Evolutionary conservation across 768 basidiomycete genomes (phyloP).

Genomic region (Phallus indusiatus): DNA sequence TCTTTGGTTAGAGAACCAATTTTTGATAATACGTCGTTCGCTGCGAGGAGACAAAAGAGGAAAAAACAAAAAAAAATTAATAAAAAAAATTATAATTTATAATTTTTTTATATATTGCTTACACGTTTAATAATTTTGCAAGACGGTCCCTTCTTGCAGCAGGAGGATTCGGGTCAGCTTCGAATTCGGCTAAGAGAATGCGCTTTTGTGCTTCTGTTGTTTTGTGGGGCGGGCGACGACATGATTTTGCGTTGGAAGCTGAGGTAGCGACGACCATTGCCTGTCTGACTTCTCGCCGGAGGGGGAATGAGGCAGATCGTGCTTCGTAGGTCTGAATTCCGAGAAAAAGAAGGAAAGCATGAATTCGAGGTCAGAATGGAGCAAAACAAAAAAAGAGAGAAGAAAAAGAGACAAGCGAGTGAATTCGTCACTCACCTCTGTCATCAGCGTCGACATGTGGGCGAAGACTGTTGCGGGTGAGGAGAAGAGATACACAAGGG

Average conservation of each 20-base stretch:
- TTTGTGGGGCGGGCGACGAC: constrained; percentile 8
- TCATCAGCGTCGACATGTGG: neutral
- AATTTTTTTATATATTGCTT: neutral
- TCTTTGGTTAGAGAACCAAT: constrained; percentile 9
- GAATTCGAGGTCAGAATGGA: too few relatives aligned
- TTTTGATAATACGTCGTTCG: constrained; percentile 7
- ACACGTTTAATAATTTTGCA: constrained; percentile 6
- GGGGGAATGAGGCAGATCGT: neutral
- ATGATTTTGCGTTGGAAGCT: neutral
- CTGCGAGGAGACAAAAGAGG: neutral
- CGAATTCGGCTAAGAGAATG: constrained; percentile 3
- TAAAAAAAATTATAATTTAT: neutral
- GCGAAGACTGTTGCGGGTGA: neutral
- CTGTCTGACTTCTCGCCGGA: neutral
- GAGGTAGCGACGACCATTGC: neutral
- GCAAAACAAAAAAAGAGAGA: too few relatives aligned
- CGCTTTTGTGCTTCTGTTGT: constrained; percentile 7
- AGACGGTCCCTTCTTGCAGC: neutral
- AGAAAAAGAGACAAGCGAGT: neutral
- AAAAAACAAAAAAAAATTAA: neutral
- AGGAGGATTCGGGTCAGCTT: neutral
- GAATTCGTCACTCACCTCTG: neutral
- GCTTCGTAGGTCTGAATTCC: neutral
- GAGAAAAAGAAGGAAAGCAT: too few relatives aligned
- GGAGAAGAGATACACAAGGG: neutral